Percentiles rank a stretch among this genome's conserved stretches.
These are phyloP conservation scores for Dictyostelium firmibasis DNA, from an alignment of 78 protist genomes.

Conservation along the genomic window DNA sequence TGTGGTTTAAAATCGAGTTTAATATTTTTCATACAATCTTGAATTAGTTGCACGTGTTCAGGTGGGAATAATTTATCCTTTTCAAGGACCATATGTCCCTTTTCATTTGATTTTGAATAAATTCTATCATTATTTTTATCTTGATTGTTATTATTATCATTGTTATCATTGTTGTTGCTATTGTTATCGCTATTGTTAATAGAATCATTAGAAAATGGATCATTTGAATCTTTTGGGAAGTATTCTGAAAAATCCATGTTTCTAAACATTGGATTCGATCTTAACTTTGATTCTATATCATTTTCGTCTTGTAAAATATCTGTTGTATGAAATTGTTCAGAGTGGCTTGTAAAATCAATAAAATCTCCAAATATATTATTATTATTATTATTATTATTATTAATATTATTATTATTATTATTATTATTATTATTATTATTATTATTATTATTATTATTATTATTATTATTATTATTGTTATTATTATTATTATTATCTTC, in stretches of 20 bases:
- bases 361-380: not conserved
- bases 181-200: not conserved
- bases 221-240: constrained; percentile 20
- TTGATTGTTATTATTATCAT: not conserved
- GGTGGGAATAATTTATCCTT: constrained; percentile 68
- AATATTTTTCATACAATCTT: constrained; percentile 73
- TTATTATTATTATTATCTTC: constrained; percentile 2
- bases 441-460: not conserved
- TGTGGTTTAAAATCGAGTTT: constrained; percentile 47
- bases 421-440: too few species aligned
- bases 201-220: not conserved
- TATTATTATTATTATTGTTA: not conserved
- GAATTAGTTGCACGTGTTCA: constrained; percentile 31
- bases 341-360: constrained; percentile 32
- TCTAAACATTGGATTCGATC: not conserved
- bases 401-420: not conserved
- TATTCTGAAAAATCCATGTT: not conserved
- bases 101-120: constrained; percentile 56
- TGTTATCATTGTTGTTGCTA: not conserved
- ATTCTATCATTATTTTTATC: not conserved
- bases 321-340: constrained; percentile 37
- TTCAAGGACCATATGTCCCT: constrained; percentile 58
- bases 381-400: not conserved
- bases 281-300: not conserved
- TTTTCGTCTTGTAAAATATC: not conserved